Conservation (phyloP, 352 stramenopile genomes). For the Pythium inflatum region DNA sequence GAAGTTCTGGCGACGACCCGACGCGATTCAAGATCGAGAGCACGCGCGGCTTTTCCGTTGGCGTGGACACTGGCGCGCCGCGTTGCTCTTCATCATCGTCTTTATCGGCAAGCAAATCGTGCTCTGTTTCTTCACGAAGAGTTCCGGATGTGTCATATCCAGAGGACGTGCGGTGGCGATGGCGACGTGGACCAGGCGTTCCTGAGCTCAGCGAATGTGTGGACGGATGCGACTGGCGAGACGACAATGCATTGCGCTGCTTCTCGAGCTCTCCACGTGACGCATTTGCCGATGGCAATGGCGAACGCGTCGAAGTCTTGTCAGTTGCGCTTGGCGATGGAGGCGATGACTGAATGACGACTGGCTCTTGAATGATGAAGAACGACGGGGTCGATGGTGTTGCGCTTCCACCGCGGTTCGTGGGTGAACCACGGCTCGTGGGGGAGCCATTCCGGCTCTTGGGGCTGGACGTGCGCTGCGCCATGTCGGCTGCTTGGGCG, state of each 20-base stretch:
- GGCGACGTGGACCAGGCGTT: slow-evolving; percentile 16
- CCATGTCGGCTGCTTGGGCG: no score
- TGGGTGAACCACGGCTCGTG: background rate
- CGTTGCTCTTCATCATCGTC: slow-evolving; percentile 11
- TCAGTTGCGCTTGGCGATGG: slow-evolving; percentile 2
- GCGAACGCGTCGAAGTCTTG: background rate
- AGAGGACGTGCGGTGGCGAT: background rate
- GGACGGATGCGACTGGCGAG: slow-evolving; percentile 17
- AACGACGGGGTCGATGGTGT: slow-evolving; percentile 44
- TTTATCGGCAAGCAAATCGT: slow-evolving; percentile 24
- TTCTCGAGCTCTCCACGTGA: slow-evolving; percentile 21
- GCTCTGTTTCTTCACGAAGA: slow-evolving; percentile 31
- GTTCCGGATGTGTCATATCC: background rate
- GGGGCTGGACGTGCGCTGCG: background rate
- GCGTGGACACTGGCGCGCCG: no score
- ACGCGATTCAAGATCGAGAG: slow-evolving; percentile 59
- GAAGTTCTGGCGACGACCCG: slow-evolving; percentile 64
- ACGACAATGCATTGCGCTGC: slow-evolving; percentile 28
- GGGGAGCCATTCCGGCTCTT: slow-evolving; percentile 24
- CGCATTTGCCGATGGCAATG: background rate
- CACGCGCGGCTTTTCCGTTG: background rate
- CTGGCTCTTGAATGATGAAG: slow-evolving; percentile 70
- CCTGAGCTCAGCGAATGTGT: slow-evolving; percentile 30
- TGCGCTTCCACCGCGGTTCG: background rate
- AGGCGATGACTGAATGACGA: slow-evolving; percentile 19